Evolutionary conservation across 768 basidiomycete genomes (phyloP).

Genomic region (Podaxis sp.): DNA sequence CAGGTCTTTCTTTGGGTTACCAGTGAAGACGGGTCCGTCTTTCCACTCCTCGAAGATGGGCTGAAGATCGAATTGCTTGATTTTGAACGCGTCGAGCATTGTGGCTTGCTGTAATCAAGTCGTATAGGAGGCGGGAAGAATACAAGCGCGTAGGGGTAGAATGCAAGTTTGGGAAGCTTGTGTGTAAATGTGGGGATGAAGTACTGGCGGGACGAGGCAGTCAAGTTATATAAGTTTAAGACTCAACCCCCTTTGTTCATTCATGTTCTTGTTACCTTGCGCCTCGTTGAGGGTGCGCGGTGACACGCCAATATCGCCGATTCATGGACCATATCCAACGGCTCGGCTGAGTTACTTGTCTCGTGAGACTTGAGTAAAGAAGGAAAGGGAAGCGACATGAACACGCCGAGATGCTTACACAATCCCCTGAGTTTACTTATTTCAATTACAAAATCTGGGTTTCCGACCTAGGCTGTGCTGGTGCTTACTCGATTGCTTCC

Average conservation of each 20-base stretch:
- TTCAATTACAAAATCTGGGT: not conserved
- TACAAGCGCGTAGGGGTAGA: not conserved
- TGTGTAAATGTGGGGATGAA: constrained; percentile 7
- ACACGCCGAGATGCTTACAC: not conserved
- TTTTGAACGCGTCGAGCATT: constrained; percentile 77
- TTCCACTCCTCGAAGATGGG: constrained; percentile 67
- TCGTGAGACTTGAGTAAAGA: not conserved
- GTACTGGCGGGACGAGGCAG: not conserved
- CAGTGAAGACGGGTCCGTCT: constrained; percentile 64
- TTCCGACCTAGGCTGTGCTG: not conserved
- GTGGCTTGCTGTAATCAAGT: constrained; percentile 11
- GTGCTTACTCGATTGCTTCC: not conserved
- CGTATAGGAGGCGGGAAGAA: constrained; percentile 8
- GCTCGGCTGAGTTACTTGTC: not conserved
- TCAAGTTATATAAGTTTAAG: not conserved
- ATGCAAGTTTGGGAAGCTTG: not conserved
- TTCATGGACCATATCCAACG: not conserved
- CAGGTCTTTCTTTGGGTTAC: constrained; percentile 67
- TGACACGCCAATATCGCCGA: not conserved
- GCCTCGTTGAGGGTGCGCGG: constrained; percentile 15
- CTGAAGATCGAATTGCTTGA: constrained; percentile 75
- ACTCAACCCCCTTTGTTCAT: not conserved
- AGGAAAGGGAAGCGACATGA: not conserved
- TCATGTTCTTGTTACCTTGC: not conserved
- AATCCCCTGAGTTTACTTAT: not conserved